Evolutionary conservation across 352 stramenopile species (phyloP), one percentile per base, ranked within the genome.

Genomic region (Pythium inflatum): DNA sequence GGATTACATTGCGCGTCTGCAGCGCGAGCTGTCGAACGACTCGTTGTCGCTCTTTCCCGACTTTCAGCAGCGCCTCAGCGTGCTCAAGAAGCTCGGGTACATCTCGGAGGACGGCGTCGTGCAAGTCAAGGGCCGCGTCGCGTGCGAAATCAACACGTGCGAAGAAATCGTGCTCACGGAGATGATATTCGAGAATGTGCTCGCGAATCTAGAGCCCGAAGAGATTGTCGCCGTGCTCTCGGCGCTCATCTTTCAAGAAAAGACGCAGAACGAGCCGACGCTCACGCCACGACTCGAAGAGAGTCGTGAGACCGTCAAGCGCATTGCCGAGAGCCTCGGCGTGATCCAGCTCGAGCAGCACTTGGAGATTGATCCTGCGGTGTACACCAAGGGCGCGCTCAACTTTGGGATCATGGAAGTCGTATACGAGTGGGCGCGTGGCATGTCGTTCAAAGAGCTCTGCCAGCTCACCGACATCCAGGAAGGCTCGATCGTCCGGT

Each of bases 131-230:
- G 98, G 98, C 22, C 88, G 97, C 25, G 97, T 99, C 12, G 97
- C 97, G 2, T 99, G 97, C 68, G 97, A 99, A 82, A 95, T 99
- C 49, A 99, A 99, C 82, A 99, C 96, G 4, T 99, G 96, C 66
- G 95, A 99, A 66, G 97, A 99, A 62, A 80, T 99, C 12, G 92
- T 99, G 63, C 81, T 99, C 20, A 99, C 97, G 0, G 98, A 99
- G 80, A 98, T 99, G 87, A 97, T 99, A 34, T 99, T 99, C 74
- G 96, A 99, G 73, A 99, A 99, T 55, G 90, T 99, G 25, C 74
- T 99, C 27, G 97, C 97, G 34, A 91, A 94, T 20, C 79, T 99
- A 9, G 92, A 98, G 67, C 97, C 98, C 5, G 93, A 98, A 61
- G 97, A 99, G 81, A 98, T 98, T 56, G 98, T 98, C 12, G 97